Percentiles rank a stretch among this genome's conserved stretches.
These are phyloP conservation scores for Leccinum longicurvipes DNA, from an alignment of 768 basidiomycete genomes.

Conservation along the genomic window DNA sequence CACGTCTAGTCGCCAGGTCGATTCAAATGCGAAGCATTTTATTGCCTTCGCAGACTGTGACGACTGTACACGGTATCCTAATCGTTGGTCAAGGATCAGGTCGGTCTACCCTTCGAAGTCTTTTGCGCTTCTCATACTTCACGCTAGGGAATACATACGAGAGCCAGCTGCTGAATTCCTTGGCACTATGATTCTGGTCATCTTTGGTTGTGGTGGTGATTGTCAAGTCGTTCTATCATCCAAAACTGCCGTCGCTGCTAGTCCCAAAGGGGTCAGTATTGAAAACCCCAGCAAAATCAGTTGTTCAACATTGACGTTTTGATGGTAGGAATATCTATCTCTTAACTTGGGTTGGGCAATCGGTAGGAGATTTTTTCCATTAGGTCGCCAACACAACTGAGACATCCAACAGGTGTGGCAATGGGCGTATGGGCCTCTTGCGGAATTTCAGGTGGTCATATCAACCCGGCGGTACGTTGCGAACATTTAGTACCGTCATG, in stretches of 20 bases:
- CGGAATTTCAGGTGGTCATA: slow-evolving; percentile 71
- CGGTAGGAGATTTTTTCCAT: slow-evolving; percentile 17
- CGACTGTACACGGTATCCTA: slow-evolving; percentile 41
- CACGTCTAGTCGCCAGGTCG: slow-evolving; percentile 7
- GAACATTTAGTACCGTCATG: neutral
- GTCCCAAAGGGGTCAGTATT: slow-evolving; percentile 53
- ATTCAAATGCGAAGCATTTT: slow-evolving; percentile 1
- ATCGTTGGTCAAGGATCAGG: slow-evolving; percentile 57
- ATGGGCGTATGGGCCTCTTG: slow-evolving; percentile 67
- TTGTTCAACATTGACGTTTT: neutral
- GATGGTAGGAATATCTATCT: slow-evolving; percentile 21
- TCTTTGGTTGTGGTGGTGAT: slow-evolving; percentile 57
- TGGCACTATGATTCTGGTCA: slow-evolving; percentile 54
- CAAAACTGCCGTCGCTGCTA: slow-evolving; percentile 41
- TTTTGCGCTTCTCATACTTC: slow-evolving; percentile 3
- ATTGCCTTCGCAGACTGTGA: slow-evolving; percentile 29
- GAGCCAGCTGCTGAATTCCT: slow-evolving; percentile 66
- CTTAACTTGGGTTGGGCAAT: slow-evolving; percentile 32
- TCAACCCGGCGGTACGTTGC: slow-evolving; percentile 62
- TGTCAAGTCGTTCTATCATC: slow-evolving; percentile 55
- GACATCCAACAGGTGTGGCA: slow-evolving; percentile 39
- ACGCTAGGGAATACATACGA: slow-evolving; percentile 41
- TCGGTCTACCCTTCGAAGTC: slow-evolving; percentile 19
- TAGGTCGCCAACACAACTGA: neutral
- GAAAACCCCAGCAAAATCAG: neutral